Base-by-base conservation (phyloP, 2,329 filamentous ascomycete species). In the Phialophora macrospora region DNA sequence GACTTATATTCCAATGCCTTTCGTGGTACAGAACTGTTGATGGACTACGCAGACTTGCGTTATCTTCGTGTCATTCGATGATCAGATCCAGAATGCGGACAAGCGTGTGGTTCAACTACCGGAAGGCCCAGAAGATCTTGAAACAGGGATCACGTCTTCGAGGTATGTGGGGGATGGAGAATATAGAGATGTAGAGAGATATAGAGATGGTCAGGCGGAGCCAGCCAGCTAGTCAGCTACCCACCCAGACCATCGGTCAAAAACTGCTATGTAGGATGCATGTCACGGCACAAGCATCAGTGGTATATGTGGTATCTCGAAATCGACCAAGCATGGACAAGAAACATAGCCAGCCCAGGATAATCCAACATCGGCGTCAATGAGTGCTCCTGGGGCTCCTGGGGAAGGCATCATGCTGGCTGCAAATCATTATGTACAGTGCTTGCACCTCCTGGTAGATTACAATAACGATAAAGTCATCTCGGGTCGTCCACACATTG, bases 401-500 rank as follows among this genome's bases (percentile, higher is more conserved):
- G 24, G 24, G 20, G 6, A 52, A 24, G 48, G 48, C 38, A 17
- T 44, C 38, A 44, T n/a, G 7, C 38, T 44, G 14, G 38, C 38
- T 44, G 14, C 38, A 44, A 44, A 44, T n/a, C 38, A 8, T 34
- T 9, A 34, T 34, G 32, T 26, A 22, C 48, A 22, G 20, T 26
- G 48, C 48, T 26, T 22, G 48, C 24, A 26, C 48, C 48, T 51
- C 24, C 48, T 17, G 48, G 11, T 28, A 51, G 14, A 26, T 44
- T 41, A 51, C 48, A 51, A 34, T 30, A 59, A 22, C 41, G 41
- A 34, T 28, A 46, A 41, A n/a, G 41, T 59, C 56, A 30, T 59
- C 56, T 32, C 56, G 26, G 56, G 41, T 59, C 56, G 56, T 59
- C 46, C 38, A 59, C 46, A 48, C 56, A 59, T 59, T 24, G 56